Conservation (phyloP, 2,329 filamentous ascomycete species). For the Neofusicoccum umdonicola region DNA sequence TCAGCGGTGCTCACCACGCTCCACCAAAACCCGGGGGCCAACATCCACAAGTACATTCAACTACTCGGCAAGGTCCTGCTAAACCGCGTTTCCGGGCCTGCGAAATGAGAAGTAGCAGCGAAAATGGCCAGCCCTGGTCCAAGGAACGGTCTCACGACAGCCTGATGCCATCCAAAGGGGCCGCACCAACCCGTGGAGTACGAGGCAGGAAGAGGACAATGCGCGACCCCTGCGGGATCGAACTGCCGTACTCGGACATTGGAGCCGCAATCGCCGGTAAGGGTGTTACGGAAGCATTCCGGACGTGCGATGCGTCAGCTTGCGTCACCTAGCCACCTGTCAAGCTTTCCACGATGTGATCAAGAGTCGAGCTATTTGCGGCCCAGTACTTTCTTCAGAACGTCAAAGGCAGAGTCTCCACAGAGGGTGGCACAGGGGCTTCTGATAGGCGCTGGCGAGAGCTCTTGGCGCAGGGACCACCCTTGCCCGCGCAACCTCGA, state of each 20-base stretch:
- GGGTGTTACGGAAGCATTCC: too few species aligned
- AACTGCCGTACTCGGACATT: too few species aligned
- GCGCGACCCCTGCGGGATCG: too few species aligned
- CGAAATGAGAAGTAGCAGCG: not conserved
- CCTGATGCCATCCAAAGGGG: too few species aligned
- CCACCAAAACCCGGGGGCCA: not conserved
- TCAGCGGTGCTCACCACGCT: not conserved
- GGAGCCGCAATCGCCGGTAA: too few species aligned
- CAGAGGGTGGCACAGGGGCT: not conserved
- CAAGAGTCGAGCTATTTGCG: not conserved
- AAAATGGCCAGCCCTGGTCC: too few species aligned
- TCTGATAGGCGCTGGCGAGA: not conserved
- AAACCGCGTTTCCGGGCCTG: not conserved
- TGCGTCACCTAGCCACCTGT: not conserved
- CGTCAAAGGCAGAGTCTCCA: not conserved
- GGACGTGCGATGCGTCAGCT: not conserved
- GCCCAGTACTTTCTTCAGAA: not conserved
- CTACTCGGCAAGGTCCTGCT: not conserved
- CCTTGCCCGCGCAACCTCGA: slow-evolving; percentile 1
- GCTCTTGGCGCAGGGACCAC: not conserved
- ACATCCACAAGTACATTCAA: slow-evolving; percentile 1
- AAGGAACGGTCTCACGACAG: too few species aligned
- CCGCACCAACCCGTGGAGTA: too few species aligned
- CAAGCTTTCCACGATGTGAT: not conserved
- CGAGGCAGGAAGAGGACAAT: too few species aligned